Evolutionary conservation across 768 basidiomycete genomes (phyloP).

Genomic region (Mycena leptocephala): DNA sequence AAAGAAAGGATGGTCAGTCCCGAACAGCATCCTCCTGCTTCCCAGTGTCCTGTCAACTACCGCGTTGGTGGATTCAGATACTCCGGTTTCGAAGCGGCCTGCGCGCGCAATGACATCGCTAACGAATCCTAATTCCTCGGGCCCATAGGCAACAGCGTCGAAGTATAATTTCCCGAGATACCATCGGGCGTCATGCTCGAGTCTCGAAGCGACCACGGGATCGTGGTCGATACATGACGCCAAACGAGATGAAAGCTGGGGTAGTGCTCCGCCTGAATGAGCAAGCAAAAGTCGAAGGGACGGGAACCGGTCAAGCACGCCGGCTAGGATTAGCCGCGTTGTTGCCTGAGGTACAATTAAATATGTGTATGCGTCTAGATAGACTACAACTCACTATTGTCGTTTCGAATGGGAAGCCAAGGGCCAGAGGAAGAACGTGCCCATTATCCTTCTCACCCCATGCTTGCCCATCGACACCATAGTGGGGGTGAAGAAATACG

Average conservation of each 20-base stretch:
- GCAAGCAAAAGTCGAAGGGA: conserved; percentile 84
- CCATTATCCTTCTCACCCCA: conserved; percentile 89
- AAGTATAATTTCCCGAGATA: conserved; percentile 87
- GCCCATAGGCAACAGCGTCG: conserved; percentile 92
- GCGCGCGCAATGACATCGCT: conserved; percentile 80
- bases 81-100: conserved; percentile 58
- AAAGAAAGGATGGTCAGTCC: conserved; percentile 94
- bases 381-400: conserved; percentile 76
- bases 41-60: conserved; percentile 61
- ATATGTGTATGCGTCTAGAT: neutral
- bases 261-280: conserved; percentile 90
- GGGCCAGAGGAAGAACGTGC: conserved; percentile 88
- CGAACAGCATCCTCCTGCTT: conserved; percentile 80
- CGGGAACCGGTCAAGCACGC: conserved; percentile 87
- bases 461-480: conserved; percentile 81
- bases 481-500: conserved; percentile 91
- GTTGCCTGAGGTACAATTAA: conserved; percentile 62
- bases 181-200: conserved; percentile 87
- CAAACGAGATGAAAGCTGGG: conserved; percentile 87
- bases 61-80: conserved; percentile 46
- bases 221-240: conserved; percentile 92
- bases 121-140: conserved; percentile 88
- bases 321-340: conserved; percentile 86
- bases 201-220: conserved; percentile 80
- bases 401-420: conserved; percentile 94